Evolutionary conservation across 148 eudicot genomes (phyloP).

Genomic region (Nyssa sinensis): DNA sequence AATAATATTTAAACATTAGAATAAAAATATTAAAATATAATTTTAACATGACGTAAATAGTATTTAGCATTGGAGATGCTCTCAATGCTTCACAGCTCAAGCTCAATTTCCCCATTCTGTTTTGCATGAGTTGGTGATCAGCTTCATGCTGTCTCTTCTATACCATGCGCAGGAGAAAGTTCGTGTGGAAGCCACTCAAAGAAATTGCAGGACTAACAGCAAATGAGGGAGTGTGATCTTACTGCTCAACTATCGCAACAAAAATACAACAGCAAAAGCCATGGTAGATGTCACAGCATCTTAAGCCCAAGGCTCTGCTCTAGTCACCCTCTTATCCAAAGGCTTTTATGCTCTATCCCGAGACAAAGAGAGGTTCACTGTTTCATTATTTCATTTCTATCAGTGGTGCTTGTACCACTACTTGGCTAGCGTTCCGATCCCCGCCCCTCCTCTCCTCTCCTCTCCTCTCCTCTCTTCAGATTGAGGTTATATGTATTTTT

Average conservation of each 20-base stretch:
- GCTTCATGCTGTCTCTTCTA: background rate
- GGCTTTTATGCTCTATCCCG: background rate
- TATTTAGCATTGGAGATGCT: background rate
- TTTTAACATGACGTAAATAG: no score
- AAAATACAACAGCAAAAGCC: background rate
- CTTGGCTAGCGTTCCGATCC: no score
- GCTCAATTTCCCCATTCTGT: background rate
- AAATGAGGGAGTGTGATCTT: slow-evolving; percentile 29
- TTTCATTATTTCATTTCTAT: no score
- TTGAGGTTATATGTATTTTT: no score
- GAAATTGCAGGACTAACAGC: slow-evolving; percentile 66
- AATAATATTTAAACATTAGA: no score
- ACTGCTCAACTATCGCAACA: background rate
- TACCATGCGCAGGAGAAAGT: slow-evolving; percentile 63
- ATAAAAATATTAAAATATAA: no score
- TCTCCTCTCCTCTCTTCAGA: no score
- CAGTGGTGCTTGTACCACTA: background rate
- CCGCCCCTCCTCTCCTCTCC: no score
- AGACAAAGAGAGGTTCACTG: background rate
- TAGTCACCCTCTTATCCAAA: background rate
- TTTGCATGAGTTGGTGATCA: background rate
- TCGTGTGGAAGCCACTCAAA: slow-evolving; percentile 87
- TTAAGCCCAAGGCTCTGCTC: background rate
- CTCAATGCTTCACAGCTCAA: background rate
- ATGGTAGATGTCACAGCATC: background rate